Evolutionary conservation across 768 basidiomycete species (phyloP), one percentile per base, ranked within the genome.

Genomic region (Favolaschia claudopus): DNA sequence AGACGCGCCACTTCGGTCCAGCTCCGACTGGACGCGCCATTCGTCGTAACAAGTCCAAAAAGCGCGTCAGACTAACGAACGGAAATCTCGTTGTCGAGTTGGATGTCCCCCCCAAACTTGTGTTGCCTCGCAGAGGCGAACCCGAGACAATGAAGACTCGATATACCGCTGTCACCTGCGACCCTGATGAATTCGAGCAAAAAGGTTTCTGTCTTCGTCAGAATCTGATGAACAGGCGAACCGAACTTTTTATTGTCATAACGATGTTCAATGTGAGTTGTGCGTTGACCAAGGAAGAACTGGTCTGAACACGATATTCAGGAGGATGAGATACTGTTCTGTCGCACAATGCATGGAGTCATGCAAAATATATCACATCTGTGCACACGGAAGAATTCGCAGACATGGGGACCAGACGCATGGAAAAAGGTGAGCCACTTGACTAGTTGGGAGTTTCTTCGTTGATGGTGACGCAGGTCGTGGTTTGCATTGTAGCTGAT

Each of bases 201-300:
- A 86, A 86, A 43, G 89, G 92, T 12, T 96, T 93, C 73, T 91
- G 89, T 58, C 80, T 98, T 28, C 82, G 95, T 47, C 96, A 97
- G 70, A 90, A 90, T 69, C 85, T 92, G 68, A 84, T 76, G 60
- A 86, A 88, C 28, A 82, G 95, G 50, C 83, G 89, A 54, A 97
- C 95, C 13, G 96, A 98, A 69, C 72, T 98, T 52, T 92, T 96
- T 77, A 91, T 98, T 70, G 92, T 94, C 56, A 91, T 98, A 67
- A 98, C 95, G 22, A 95, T 97, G 94, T 97, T 90, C 71, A 97
- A 97, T 72, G 96, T 96, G 72, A 70, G 89, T 29, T n/a, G n/a
- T 58, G n/a, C 31, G 32, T 3, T 40, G 5, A 14, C 7, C 7
- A 28, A 55, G 49, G 9, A 53, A 34, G 42, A 29, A 44, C 42